A percentile compares a stretch with the other conserved stretches of the same genome.
phyloP scores from a whole-genome alignment of 805 yeast genomes.

The Candida ortonii region DNA sequence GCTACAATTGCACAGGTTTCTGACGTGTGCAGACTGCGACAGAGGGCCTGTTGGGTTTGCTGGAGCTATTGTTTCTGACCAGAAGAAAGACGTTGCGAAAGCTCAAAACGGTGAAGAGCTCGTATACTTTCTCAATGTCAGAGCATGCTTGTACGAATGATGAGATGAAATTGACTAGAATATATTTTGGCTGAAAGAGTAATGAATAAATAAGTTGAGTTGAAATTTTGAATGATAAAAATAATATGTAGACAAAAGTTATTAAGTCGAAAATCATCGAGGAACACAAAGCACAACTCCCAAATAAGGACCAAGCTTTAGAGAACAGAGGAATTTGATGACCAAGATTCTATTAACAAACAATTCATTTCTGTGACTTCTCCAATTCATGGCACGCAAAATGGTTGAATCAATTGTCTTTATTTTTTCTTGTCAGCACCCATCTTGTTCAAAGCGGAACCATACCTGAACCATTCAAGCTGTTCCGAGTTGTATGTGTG shows the following conservation, averaged over 20 bases:
- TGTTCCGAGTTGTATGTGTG: slow-evolving; percentile 97
- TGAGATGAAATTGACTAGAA: neutral
- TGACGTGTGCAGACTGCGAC: slow-evolving; percentile 76
- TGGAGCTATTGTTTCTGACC: no score
- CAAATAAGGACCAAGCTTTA: neutral
- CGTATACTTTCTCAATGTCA: slow-evolving; percentile 14
- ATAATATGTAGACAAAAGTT: slow-evolving; percentile 2
- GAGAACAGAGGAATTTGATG: slow-evolving; percentile 2
- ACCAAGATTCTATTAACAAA: slow-evolving; percentile 17
- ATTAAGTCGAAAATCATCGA: slow-evolving; percentile 3
- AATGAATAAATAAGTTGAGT: no score
- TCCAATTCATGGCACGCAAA: slow-evolving; percentile 1
- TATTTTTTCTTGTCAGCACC: slow-evolving; percentile 27
- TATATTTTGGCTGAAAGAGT: neutral
- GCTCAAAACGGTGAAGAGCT: slow-evolving; percentile 13
- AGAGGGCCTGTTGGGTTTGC: slow-evolving; percentile 76
- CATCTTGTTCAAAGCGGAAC: slow-evolving; percentile 98
- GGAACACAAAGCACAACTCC: slow-evolving; percentile 2
- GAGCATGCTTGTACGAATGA: slow-evolving; percentile 15
- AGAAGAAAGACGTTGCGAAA: slow-evolving; percentile 19
- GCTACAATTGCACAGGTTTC: slow-evolving; percentile 45
- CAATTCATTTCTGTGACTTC: slow-evolving; percentile 1
- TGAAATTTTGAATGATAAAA: neutral
- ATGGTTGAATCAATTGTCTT: slow-evolving; percentile 2
- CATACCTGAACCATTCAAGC: slow-evolving; percentile 98